These are phyloP conservation scores for Candida verbasci DNA, from an alignment of 805 yeast genomes.

Conservation along the genomic window DNA sequence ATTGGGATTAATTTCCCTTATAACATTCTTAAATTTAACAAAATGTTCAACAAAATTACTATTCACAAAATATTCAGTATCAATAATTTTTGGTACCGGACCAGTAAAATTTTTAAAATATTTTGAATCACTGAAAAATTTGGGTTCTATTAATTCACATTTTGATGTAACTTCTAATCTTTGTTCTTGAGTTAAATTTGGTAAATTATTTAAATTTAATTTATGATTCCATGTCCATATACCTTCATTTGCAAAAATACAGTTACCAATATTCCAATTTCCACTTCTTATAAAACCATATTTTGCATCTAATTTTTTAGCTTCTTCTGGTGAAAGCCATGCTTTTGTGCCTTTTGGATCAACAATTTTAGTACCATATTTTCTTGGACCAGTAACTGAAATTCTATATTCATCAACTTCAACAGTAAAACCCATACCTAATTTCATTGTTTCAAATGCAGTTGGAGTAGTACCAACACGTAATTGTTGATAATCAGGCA, in stretches of 20 bases:
- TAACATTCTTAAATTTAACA: constrained; percentile 41
- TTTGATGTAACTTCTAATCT: constrained; percentile 16
- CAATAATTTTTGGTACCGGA: constrained; percentile 24
- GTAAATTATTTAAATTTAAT: constrained; percentile 17
- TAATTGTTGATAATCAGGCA: constrained; percentile 63
- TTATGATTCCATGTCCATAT: constrained; percentile 57
- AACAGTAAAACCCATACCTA: constrained; percentile 75
- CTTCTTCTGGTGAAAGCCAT: constrained; percentile 58
- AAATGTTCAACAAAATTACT: constrained; percentile 62
- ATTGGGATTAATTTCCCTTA: constrained; percentile 42
- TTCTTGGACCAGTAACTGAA: constrained; percentile 72
- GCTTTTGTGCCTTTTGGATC: constrained; percentile 66
- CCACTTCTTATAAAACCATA: constrained; percentile 68
- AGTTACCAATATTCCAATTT: constrained; percentile 67
- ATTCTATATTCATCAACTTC: constrained; percentile 68
- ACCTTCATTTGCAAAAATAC: constrained; percentile 77
- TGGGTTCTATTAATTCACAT: constrained; percentile 26
- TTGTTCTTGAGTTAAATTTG: constrained; percentile 23
- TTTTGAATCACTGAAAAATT: constrained; percentile 35
- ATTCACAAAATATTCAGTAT: constrained; percentile 57
- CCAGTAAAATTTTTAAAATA: constrained; percentile 15
- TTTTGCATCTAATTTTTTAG: constrained; percentile 43
- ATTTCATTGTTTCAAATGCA: constrained; percentile 61
- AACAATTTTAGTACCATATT: constrained; percentile 49
- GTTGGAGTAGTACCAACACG: constrained; percentile 83